These are phyloP conservation scores for Porcisia hertigi DNA, from an alignment of 208 protist species.

Conservation along the genomic window DNA sequence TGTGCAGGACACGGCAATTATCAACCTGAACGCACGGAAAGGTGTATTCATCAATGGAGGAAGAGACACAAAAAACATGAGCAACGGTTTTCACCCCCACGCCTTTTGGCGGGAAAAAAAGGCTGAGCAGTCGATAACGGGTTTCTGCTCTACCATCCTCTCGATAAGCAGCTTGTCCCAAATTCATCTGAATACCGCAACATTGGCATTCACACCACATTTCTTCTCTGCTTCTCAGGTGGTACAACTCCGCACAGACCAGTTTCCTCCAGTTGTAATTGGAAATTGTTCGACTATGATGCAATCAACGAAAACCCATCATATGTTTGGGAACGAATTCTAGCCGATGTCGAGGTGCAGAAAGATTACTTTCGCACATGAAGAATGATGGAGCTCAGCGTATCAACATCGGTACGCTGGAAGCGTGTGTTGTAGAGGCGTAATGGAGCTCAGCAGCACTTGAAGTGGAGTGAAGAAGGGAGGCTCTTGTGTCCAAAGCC, in stretches of 20 bases:
- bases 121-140: slow-evolving; percentile 17
- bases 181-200: slow-evolving; percentile 22
- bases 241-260: slow-evolving; percentile 20
- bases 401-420: background rate
- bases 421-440: too few relatives aligned
- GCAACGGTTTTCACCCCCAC: background rate
- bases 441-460: background rate
- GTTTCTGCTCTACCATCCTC: slow-evolving; percentile 30
- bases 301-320: slow-evolving; percentile 7
- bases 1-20: background rate
- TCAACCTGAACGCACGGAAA: background rate
- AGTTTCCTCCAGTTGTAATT: slow-evolving; percentile 18
- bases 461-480: slow-evolving; percentile 12
- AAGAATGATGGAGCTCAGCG: slow-evolving; percentile 13
- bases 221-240: slow-evolving; percentile 21
- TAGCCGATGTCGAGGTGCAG: slow-evolving; percentile 9
- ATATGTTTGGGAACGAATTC: slow-evolving; percentile 14
- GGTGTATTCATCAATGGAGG: too few relatives aligned
- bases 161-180: slow-evolving; percentile 27
- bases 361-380: slow-evolving; percentile 19
- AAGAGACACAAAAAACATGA: background rate
- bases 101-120: background rate
- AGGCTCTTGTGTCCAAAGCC: slow-evolving; percentile 19
- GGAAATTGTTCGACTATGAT: slow-evolving; percentile 19
- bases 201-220: slow-evolving; percentile 24